A percentile compares a stretch with the other conserved stretches of the same genome.
phyloP scores from a whole-genome alignment of 257 asterid species.

The Solanum paucissectum region DNA sequence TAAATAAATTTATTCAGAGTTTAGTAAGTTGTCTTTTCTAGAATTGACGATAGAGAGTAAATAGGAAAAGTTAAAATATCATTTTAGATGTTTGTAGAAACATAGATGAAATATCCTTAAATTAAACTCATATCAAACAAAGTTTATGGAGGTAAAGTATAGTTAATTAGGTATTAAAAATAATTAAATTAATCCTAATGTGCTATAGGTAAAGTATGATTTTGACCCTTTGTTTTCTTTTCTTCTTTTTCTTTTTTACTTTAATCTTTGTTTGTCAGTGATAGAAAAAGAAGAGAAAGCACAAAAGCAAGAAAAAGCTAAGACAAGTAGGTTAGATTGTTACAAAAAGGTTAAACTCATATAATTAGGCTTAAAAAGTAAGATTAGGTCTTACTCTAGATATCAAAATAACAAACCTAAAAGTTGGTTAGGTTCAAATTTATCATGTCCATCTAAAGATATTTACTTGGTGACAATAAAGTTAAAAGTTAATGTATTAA shows the following conservation, averaged over 20 bases:
- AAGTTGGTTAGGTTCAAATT: background rate
- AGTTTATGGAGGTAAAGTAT: background rate
- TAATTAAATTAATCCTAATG: background rate
- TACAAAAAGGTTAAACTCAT: background rate
- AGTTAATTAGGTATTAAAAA: background rate
- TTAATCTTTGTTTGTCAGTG: background rate
- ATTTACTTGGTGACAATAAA: background rate
- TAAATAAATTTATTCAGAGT: too few relatives aligned
- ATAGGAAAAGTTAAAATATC: background rate
- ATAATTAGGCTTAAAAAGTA: background rate
- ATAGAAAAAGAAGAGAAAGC: constrained; percentile 16
- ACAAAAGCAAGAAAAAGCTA: background rate
- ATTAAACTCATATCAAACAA: background rate
- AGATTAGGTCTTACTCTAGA: constrained; percentile 4
- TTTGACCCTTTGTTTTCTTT: background rate
- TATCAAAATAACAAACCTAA: background rate
- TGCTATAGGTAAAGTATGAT: background rate
- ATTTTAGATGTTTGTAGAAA: background rate
- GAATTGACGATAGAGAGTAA: too few relatives aligned
- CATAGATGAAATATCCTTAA: background rate
- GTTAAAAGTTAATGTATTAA: background rate
- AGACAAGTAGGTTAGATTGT: background rate
- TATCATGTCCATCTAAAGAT: background rate
- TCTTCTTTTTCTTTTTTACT: background rate
- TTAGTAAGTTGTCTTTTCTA: background rate